Conservation (phyloP, 257 asterid genomes). For the Coffea eugenioides region DNA sequence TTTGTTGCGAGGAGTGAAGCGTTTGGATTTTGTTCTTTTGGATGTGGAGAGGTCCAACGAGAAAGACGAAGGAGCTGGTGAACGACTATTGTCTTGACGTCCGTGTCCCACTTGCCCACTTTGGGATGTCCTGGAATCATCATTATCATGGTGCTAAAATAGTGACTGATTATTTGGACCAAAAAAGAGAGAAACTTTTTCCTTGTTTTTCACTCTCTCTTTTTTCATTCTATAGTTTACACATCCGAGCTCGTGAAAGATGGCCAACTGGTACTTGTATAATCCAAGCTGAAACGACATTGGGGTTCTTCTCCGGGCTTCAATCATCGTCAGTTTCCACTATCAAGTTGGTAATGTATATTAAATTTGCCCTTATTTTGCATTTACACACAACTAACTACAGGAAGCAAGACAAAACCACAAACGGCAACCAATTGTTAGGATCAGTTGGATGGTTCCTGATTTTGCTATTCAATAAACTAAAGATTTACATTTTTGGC, state of each 20-base stretch:
- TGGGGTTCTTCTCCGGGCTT: too few relatives aligned
- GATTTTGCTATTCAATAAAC: background rate
- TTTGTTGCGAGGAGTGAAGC: background rate
- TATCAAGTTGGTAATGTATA: too few relatives aligned
- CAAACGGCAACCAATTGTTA: background rate
- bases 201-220: background rate
- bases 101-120: background rate
- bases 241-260: background rate
- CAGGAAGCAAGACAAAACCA: background rate
- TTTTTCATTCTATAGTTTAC: background rate
- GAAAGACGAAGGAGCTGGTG: constrained; percentile 25
- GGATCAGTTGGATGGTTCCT: background rate
- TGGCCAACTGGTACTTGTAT: background rate
- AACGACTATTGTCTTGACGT: constrained; percentile 13
- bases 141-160: background rate
- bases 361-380: background rate
- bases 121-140: background rate
- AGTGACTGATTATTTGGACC: background rate
- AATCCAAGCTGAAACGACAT: too few relatives aligned
- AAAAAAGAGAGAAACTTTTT: background rate
- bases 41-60: background rate
- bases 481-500: background rate
- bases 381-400: background rate
- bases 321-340: too few relatives aligned
- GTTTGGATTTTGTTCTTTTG: background rate